phyloP scores from a whole-genome alignment of 139 green algal species.

The Astrephomene gubernaculifera region DNA sequence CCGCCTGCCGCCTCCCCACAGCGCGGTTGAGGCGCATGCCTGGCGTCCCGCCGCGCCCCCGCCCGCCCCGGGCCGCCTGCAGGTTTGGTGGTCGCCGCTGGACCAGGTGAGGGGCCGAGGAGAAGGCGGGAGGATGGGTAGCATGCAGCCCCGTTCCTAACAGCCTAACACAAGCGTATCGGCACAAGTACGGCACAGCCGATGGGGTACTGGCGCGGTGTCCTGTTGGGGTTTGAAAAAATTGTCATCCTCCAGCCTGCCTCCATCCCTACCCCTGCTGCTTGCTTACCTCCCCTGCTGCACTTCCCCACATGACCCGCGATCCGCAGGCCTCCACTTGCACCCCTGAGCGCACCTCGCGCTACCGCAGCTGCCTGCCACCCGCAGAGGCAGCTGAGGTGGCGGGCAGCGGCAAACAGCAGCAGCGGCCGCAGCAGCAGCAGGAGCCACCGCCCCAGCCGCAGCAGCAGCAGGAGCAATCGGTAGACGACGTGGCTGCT shows the following conservation, averaged over 20 bases:
- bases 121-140: too few species aligned
- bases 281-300: background rate
- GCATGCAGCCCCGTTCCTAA: too few species aligned
- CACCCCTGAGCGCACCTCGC: background rate
- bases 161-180: too few species aligned
- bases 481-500: background rate
- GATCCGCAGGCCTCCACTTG: conserved; percentile 4
- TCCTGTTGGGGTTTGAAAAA: too few species aligned
- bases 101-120: background rate
- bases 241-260: too few species aligned
- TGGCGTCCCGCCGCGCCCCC: background rate
- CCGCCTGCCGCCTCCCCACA: background rate
- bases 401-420: background rate
- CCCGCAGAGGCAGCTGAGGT: background rate
- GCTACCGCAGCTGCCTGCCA: conserved; percentile 13
- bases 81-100: conserved; percentile 25
- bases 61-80: background rate
- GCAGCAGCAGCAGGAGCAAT: too few species aligned
- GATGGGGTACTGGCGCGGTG: too few species aligned
- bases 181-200: too few species aligned
- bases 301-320: background rate
- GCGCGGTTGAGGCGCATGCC: background rate
- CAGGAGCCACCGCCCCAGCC: too few species aligned
- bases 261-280: background rate
- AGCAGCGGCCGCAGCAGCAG: too few species aligned